Conservation (phyloP, 164 flowering plant species). For the Pachysandra terminalis region DNA sequence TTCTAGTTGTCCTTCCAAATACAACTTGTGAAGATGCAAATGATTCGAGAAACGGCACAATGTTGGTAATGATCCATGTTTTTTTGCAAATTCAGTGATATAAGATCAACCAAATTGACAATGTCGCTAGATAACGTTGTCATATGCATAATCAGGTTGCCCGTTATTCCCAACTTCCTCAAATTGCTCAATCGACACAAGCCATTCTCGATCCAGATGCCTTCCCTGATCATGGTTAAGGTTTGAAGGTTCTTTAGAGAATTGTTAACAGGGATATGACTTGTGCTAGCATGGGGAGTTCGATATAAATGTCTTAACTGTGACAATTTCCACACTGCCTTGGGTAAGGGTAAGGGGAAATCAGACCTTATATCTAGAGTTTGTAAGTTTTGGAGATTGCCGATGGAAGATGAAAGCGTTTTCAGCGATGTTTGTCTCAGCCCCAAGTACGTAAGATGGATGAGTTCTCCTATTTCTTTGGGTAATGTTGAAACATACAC, state of each 20-base stretch:
- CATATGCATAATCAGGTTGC: background rate
- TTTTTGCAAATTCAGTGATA: background rate
- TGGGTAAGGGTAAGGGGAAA: background rate
- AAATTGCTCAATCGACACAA: background rate
- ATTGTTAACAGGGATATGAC: too few relatives aligned
- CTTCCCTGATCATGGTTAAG: too few relatives aligned
- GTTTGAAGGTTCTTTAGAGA: too few relatives aligned
- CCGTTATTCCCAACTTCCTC: background rate
- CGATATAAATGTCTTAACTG: background rate
- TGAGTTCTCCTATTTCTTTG: background rate
- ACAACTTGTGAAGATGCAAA: background rate
- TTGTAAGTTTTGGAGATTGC: background rate
- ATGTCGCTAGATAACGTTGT: background rate
- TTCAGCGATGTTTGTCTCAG: too few relatives aligned
- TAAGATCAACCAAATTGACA: too few relatives aligned
- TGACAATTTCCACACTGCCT: background rate
- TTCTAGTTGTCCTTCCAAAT: background rate
- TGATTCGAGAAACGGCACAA: background rate
- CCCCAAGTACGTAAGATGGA: too few relatives aligned
- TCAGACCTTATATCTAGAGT: background rate
- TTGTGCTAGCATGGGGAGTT: too few relatives aligned
- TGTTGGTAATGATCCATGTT: background rate
- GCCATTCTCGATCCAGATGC: background rate
- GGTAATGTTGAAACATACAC: background rate
- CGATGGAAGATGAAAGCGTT: too few relatives aligned